Evolutionary conservation across 192 early-diverging fungal genomes (phyloP), one percentile per base, ranked within the genome.

Genomic region (Coemansia furcata): DNA sequence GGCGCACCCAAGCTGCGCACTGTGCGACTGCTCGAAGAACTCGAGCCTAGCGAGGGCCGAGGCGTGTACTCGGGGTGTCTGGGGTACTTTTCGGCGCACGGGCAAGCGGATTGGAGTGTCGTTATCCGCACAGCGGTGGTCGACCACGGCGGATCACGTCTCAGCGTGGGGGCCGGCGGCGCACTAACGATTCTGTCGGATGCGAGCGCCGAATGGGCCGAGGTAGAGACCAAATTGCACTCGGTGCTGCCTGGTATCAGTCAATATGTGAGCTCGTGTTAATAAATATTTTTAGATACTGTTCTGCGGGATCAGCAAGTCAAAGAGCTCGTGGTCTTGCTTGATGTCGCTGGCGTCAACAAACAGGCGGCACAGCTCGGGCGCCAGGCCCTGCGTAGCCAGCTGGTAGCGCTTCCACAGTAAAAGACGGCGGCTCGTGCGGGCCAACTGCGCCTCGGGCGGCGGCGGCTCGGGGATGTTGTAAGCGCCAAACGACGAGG

Each of bases 1-100:
- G 97, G 97, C 7, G 97, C 97, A 0, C 97, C 97, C 4, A 99
- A 99, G 72, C 73, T 87, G 9, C 86, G 97, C 42, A 93, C 94
- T 0, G 84, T 94, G 38, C 86, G 91, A 52, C 71, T 98, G 4
- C 73, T 99, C 30, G 89, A 92, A 39, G 65, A 74, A 11, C 85
- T 97, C 57, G 95, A 98, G 61, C 7, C 62, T 37, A 26, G 33
- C 1, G 44, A 23, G 2, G 85, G 81, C 6, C 86, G 97, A 1
- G 94, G 94, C 32, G 79, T 90, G 33, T 98, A 98, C 72, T 95
- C 94, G 3, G 97, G 97, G 0, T 91, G 88, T 43, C 69, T 97
- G 19, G 97, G 97, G 0, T 98, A 93, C 67, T 87, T 98, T 59
- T 92, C 92, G 0, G 76, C 88, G 0, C 73, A 62, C n/a, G 78